These are phyloP conservation scores for Nitzschia sp. DNA, from an alignment of 108 stramenopile genomes.

Conservation along the genomic window DNA sequence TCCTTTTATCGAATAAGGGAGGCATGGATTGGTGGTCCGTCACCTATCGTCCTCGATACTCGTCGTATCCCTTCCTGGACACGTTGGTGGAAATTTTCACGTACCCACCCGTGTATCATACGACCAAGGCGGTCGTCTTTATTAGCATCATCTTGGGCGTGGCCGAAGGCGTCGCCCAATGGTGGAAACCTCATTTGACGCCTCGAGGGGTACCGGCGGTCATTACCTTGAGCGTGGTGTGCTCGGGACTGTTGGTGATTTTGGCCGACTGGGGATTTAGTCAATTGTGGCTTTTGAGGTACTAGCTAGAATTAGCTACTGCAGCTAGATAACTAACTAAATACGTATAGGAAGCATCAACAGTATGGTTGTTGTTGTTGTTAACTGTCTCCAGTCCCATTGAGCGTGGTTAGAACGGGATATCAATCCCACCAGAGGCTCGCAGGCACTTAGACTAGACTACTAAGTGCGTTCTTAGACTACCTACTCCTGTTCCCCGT, in stretches of 20 bases:
- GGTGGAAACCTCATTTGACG: constrained; percentile 53
- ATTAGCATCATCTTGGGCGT: constrained; percentile 71
- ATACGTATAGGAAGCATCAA: too few relatives aligned
- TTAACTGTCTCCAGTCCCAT: too few relatives aligned
- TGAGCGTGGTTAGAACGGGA: too few relatives aligned
- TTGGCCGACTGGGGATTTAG: constrained; percentile 84
- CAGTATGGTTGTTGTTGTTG: too few relatives aligned
- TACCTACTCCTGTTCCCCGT: too few relatives aligned
- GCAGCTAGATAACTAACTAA: too few relatives aligned
- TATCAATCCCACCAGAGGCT: too few relatives aligned
- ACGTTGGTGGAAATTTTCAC: constrained; percentile 67
- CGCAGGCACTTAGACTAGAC: too few relatives aligned
- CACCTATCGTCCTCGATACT: constrained; percentile 24
- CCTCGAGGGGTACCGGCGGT: constrained; percentile 72
- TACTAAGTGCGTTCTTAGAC: too few relatives aligned
- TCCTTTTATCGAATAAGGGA: neutral
- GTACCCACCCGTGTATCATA: constrained; percentile 65
- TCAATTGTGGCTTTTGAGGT: constrained; percentile 58
- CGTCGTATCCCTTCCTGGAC: constrained; percentile 36
- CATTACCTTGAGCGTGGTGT: constrained; percentile 71
- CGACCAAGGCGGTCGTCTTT: constrained; percentile 59
- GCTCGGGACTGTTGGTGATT: constrained; percentile 70
- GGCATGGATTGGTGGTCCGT: constrained; percentile 1
- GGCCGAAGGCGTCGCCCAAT: constrained; percentile 58
- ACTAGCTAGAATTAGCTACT: constrained; percentile 25